Percentiles rank a stretch among this genome's conserved stretches.
Evolutionary conservation across 768 basidiomycete species (phyloP).

Genomic region (Trametes maxima): DNA sequence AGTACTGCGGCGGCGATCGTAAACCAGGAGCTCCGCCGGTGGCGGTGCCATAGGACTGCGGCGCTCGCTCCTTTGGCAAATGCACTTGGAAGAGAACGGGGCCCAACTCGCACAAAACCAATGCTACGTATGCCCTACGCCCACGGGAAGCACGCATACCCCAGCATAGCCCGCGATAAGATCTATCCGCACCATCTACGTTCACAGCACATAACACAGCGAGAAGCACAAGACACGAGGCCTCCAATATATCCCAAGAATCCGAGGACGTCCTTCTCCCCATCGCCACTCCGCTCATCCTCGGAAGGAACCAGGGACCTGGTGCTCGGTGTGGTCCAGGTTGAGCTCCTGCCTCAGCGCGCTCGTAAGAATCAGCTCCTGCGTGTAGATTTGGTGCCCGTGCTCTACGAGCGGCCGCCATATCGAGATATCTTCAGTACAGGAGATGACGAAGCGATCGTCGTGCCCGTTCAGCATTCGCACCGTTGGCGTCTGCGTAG

Average conservation of each 20-base stretch:
- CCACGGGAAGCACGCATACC: too few species aligned
- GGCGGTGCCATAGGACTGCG: background rate
- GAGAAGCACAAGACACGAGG: background rate
- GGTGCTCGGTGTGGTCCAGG: conserved; percentile 49
- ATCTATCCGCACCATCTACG: too few species aligned
- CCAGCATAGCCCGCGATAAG: too few species aligned
- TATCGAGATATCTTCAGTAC: conserved; percentile 59
- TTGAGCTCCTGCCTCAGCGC: conserved; percentile 68
- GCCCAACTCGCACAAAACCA: too few species aligned
- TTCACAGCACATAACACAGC: background rate
- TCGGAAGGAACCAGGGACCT: conserved; percentile 9
- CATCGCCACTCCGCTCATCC: background rate
- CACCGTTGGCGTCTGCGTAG: conserved; percentile 52
- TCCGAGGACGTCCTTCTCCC: background rate
- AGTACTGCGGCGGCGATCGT: too few species aligned
- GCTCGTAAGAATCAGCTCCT: conserved; percentile 66
- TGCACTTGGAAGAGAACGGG: too few species aligned
- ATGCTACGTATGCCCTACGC: too few species aligned
- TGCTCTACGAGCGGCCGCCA: conserved; percentile 64
- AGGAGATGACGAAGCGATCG: conserved; percentile 66
- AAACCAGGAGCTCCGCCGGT: background rate
- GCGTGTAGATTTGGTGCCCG: conserved; percentile 61
- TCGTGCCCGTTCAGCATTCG: conserved; percentile 53
- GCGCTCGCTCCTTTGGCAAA: too few species aligned
- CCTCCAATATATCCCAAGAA: background rate